Percentiles rank a stretch among this genome's conserved stretches.
Evolutionary conservation across 2,329 filamentous ascomycete genomes (phyloP).

Genomic region (Thielaviopsis ethacetica): DNA sequence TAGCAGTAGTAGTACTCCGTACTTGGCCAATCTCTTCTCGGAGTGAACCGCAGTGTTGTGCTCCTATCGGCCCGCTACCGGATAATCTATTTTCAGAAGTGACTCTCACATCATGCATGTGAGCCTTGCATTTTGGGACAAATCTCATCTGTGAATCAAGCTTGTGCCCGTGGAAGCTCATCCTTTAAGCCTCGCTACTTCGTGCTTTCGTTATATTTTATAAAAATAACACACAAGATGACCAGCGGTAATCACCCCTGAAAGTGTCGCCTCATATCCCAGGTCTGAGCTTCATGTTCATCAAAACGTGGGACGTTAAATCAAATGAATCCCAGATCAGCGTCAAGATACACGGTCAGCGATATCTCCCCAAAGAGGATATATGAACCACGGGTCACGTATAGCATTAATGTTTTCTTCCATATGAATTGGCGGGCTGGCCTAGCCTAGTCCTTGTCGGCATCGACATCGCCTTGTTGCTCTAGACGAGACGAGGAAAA

Average conservation of each 20-base stretch:
- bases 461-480: no score
- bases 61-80: neutral
- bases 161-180: no score
- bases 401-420: no score
- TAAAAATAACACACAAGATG: neutral
- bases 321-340: neutral
- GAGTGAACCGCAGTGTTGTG: neutral
- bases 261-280: neutral
- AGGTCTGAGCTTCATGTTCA: neutral
- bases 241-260: neutral
- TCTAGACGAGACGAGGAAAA: neutral
- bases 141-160: neutral
- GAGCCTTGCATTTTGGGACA: neutral
- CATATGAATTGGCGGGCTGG: neutral
- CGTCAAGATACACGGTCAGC: neutral
- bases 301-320: neutral
- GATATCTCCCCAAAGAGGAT: neutral
- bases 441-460: no score
- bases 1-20: no score
- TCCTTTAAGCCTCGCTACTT: neutral
- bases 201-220: neutral
- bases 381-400: neutral
- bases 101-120: neutral
- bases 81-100: neutral
- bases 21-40: neutral